phyloP scores from a whole-genome alignment of 352 stramenopile species.

The Aphanomyces astaci region DNA sequence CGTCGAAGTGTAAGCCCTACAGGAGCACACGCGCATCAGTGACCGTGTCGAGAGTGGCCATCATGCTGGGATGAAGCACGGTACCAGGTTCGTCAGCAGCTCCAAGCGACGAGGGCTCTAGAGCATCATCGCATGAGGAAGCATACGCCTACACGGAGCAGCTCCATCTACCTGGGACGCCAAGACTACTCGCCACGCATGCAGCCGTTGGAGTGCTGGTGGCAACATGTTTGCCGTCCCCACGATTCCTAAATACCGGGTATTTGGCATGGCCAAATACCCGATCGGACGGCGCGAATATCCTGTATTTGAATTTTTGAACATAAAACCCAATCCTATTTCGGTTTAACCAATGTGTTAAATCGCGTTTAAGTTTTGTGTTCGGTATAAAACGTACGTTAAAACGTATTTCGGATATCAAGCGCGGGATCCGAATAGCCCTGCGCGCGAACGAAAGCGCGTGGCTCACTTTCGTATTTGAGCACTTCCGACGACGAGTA shows the following conservation, averaged over 20 bases:
- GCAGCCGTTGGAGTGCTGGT: constrained; percentile 23
- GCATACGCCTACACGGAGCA: not conserved
- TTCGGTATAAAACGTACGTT: too few species aligned
- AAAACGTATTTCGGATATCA: not conserved
- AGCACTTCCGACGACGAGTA: not conserved
- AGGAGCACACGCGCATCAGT: too few species aligned
- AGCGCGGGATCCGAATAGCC: not conserved
- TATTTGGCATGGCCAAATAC: not conserved
- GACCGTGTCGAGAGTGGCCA: too few species aligned
- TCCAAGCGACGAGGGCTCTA: constrained; percentile 69
- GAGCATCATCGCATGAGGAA: not conserved
- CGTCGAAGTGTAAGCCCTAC: constrained; percentile 62
- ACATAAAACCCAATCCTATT: not conserved
- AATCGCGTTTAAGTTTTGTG: too few species aligned
- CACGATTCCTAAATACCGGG: not conserved
- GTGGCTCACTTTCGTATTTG: not conserved
- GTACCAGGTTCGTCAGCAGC: constrained; percentile 61
- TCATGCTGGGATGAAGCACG: constrained; percentile 8
- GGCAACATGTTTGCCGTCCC: not conserved
- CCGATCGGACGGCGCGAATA: not conserved
- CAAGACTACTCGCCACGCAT: constrained; percentile 51
- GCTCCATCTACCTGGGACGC: constrained; percentile 42
- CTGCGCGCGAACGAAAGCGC: not conserved
- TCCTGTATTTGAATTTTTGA: not conserved
- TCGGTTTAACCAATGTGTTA: too few species aligned